Evolutionary conservation across 1,284 basidiomycete species (phyloP).

Genomic region (Apiotrichum montevideense): DNA sequence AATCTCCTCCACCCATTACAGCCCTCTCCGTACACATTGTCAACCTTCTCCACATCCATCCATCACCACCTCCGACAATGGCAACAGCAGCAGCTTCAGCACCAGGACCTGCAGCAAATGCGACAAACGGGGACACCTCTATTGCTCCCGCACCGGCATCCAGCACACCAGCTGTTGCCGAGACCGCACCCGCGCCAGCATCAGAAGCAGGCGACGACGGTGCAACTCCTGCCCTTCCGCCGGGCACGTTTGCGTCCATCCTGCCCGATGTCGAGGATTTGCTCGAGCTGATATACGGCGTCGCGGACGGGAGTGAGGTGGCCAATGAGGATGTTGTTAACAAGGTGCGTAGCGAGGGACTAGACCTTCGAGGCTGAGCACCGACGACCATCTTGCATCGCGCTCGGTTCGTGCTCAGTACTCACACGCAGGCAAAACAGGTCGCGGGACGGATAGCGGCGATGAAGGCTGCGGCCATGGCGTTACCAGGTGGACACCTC

Average conservation of each 20-base stretch:
- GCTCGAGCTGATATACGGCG: slow-evolving; percentile 9
- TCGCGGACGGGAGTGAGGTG: slow-evolving; percentile 6
- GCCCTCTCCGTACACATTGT: too few species aligned
- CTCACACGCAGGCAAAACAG: slow-evolving; percentile 10
- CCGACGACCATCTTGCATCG: not conserved
- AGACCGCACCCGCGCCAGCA: too few species aligned
- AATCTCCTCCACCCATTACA: too few species aligned
- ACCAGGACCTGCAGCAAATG: too few species aligned
- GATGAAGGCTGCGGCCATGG: slow-evolving; percentile 8
- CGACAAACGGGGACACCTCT: too few species aligned
- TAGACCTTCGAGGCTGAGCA: too few species aligned
- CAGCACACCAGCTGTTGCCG: too few species aligned
- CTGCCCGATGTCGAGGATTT: slow-evolving; percentile 14
- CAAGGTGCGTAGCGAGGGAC: slow-evolving; percentile 5
- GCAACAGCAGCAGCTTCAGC: too few species aligned
- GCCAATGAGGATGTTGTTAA: slow-evolving; percentile 5
- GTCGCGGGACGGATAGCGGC: slow-evolving; percentile 1
- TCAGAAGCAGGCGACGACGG: not conserved
- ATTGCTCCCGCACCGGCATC: too few species aligned
- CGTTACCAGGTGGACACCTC: slow-evolving; percentile 15
- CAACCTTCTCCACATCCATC: too few species aligned
- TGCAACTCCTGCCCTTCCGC: not conserved
- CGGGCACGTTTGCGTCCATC: slow-evolving; percentile 13
- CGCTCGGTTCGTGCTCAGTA: not conserved
- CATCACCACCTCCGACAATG: too few species aligned